phyloP scores from a whole-genome alignment of 2,329 filamentous ascomycete species.

The Sporothrix variecibatus region DNA sequence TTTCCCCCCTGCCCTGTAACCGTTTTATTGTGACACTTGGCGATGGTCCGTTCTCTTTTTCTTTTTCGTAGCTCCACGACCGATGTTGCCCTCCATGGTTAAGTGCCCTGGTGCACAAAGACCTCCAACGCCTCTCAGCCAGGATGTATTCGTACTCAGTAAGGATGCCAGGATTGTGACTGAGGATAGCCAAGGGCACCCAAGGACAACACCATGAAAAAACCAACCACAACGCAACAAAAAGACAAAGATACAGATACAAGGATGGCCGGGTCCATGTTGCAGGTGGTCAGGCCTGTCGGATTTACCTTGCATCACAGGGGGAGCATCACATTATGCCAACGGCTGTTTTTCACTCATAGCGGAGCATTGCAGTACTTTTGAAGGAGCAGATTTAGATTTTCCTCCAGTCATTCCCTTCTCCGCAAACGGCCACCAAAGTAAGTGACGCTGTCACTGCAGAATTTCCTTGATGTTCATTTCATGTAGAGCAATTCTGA shows the following conservation, averaged over 20 bases:
- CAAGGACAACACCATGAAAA: not conserved
- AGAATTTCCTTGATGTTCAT: too few species aligned
- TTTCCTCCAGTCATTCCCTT: not conserved
- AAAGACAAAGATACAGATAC: not conserved
- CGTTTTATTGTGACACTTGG: slow-evolving; percentile 2
- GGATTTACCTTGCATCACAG: not conserved
- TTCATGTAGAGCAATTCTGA: too few species aligned
- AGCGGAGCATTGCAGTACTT: not conserved
- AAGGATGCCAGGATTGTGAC: not conserved
- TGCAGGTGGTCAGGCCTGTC: not conserved
- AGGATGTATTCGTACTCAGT: not conserved
- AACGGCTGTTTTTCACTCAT: not conserved
- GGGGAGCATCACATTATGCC: slow-evolving; percentile 6
- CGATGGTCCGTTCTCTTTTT: not conserved
- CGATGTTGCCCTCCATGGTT: not conserved
- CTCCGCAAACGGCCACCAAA: not conserved
- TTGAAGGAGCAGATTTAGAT: not conserved
- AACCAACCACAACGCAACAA: not conserved
- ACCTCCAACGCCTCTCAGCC: not conserved
- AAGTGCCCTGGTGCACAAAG: too few species aligned
- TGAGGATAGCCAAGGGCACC: not conserved
- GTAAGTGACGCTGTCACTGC: too few species aligned
- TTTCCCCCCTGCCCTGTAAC: not conserved
- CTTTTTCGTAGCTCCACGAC: not conserved
- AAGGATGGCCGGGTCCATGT: slow-evolving; percentile 12